Evolutionary conservation across 176 grass and related monocot genomes (phyloP).

Genomic region (Calamus simplicifolius): DNA sequence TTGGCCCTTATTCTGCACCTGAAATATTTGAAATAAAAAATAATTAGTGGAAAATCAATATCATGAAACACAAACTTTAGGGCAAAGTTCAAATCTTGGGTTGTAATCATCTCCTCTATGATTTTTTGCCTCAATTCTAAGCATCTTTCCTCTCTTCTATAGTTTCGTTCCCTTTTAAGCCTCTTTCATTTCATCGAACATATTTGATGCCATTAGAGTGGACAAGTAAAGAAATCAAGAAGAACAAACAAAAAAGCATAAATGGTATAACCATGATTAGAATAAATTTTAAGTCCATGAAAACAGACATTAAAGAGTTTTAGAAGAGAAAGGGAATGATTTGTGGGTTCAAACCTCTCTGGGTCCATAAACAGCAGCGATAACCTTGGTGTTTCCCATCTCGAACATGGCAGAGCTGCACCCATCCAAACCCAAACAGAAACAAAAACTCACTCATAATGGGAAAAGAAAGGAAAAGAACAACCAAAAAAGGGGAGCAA

Average conservation of each 20-base stretch:
- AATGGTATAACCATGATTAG: no score
- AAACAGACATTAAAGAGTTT: no score
- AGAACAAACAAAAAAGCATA: neutral
- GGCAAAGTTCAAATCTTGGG: no score
- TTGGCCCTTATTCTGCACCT: constrained; percentile 82
- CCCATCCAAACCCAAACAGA: constrained; percentile 1
- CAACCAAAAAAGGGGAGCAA: neutral
- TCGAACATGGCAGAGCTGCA: constrained; percentile 82
- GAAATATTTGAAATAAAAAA: constrained; percentile 5
- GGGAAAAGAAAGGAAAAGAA: neutral
- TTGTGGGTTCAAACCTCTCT: constrained; percentile 43
- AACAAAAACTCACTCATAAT: neutral
- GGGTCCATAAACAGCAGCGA: constrained; percentile 80
- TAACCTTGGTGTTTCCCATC: constrained; percentile 95
- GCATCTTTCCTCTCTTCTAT: no score
- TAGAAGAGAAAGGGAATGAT: no score
- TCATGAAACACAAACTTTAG: no score
- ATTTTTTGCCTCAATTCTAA: no score
- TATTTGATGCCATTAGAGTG: no score
- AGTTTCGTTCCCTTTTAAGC: no score
- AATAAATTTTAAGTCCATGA: no score
- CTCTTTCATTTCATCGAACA: no score
- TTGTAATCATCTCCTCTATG: no score
- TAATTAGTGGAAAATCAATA: neutral
- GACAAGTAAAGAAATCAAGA: neutral